Base-by-base conservation (phyloP, 78 protist genomes). In the Isochrysis galbana region DNA sequence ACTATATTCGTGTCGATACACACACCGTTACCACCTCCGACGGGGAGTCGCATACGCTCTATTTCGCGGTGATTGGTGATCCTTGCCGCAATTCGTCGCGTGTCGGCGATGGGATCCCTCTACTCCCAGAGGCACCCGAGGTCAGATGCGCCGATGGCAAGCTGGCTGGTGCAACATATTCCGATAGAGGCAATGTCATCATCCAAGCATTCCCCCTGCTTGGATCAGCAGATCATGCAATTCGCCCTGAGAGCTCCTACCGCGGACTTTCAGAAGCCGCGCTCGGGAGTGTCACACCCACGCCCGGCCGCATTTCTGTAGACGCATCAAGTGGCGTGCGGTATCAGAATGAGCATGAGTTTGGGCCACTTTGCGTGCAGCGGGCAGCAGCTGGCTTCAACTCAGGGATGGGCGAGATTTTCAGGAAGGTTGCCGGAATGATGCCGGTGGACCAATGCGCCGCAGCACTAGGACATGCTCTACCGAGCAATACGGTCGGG, bases 391-490 rank as follows among this genome's bases (percentile, higher is more conserved):
- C 0, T 0, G 91, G 91, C 44, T 67, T 34, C 80, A 88, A 88
- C 82, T 67, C 83, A 2, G 91, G 91, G 1, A 88, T 88, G 91
- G 91, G 91, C 22, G 91, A 61, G 39, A 88, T 88, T 0, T 88
- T 88, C 39, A 45, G 91, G 0, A 61, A 41, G 61, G 91, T 88
- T 32, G 91, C 91, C 23, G 36, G 34, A 3, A 54, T 87, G 0
- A 29, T 46, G 44, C 74, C 90, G 32, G 34, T 84, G n/a, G n/a
- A n/a, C n/a, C n/a, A n/a, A n/a, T n/a, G n/a, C n/a, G n/a, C n/a
- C n/a, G n/a, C n/a, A n/a, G n/a, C n/a, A n/a, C n/a, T n/a, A n/a
- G n/a, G n/a, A n/a, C n/a, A n/a, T n/a, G n/a, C n/a, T n/a, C n/a
- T n/a, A n/a, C n/a, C n/a, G n/a, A n/a, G n/a, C n/a, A n/a, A n/a